Conservation (phyloP, 73 alveolate genomes). For the Paramecium pentaurelia region DNA sequence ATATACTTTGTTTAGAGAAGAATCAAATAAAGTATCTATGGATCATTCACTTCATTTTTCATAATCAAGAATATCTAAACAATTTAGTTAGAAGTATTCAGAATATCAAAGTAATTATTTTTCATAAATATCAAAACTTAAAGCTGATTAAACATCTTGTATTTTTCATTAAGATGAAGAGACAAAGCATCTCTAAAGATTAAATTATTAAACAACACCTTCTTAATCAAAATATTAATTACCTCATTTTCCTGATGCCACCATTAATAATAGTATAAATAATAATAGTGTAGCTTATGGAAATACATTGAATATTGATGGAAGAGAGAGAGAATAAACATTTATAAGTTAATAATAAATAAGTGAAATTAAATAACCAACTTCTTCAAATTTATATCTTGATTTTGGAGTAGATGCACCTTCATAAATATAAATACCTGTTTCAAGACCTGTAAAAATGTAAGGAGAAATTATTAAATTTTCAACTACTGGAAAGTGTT, state of each 20-base stretch:
- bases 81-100: conserved; percentile 20
- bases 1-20: not conserved
- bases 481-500: conserved; percentile 3
- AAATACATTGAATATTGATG: not conserved
- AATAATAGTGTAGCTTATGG: not conserved
- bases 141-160: not conserved
- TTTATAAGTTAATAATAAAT: not conserved
- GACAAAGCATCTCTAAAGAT: not conserved
- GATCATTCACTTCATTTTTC: conserved; percentile 44
- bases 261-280: not conserved
- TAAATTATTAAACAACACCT: not conserved
- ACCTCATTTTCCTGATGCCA: conserved; percentile 13
- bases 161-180: not conserved
- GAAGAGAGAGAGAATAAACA: conserved; percentile 25
- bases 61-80: conserved; percentile 37
- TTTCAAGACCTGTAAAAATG: not conserved
- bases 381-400: not conserved
- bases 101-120: conserved; percentile 15
- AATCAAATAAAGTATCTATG: not conserved
- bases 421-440: not conserved
- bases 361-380: not conserved
- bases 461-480: not conserved
- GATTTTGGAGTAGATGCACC: conserved; percentile 11
- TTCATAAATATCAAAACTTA: not conserved
- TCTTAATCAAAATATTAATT: conserved; percentile 19